These are phyloP conservation scores for Diaporthe humulicola DNA, from an alignment of 2,329 filamentous ascomycete genomes.

Conservation along the genomic window DNA sequence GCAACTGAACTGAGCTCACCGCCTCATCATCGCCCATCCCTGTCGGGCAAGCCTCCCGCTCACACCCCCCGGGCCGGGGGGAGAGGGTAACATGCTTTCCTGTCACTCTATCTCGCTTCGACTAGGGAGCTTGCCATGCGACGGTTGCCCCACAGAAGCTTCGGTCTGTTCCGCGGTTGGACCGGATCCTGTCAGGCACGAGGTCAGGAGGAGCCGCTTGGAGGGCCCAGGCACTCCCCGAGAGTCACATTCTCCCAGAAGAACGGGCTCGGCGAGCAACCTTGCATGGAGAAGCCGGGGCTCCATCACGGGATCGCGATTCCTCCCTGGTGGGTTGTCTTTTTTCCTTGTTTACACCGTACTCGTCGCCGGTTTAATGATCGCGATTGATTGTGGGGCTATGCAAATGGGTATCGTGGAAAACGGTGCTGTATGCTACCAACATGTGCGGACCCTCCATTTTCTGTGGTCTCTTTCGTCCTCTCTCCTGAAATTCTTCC, in stretches of 20 bases:
- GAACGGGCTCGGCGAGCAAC: slow-evolving; percentile 5
- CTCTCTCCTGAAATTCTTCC: slow-evolving; percentile 9
- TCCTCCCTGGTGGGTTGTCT: background rate
- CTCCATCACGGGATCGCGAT: slow-evolving; percentile 28
- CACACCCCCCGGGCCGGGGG: slow-evolving; percentile 12
- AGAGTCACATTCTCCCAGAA: slow-evolving; percentile 18
- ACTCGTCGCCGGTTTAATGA: background rate
- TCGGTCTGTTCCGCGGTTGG: slow-evolving; percentile 38
- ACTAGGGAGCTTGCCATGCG: slow-evolving; percentile 34
- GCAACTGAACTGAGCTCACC: slow-evolving; percentile 10
- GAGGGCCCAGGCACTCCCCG: slow-evolving; percentile 2
- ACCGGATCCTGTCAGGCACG: slow-evolving; percentile 33
- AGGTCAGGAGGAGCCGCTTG: slow-evolving; percentile 20
- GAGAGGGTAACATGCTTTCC: slow-evolving; percentile 24
- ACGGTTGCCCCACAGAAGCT: slow-evolving; percentile 27
- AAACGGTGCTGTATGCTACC: slow-evolving; percentile 18
- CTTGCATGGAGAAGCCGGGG: background rate
- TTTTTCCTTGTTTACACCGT: slow-evolving; percentile 5
- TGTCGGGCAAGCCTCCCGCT: slow-evolving; percentile 9
- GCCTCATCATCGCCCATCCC: slow-evolving; percentile 27
- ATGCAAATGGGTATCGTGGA: slow-evolving; percentile 33
- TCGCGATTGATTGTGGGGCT: slow-evolving; percentile 33
- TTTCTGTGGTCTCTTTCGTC: background rate
- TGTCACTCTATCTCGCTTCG: slow-evolving; percentile 31
- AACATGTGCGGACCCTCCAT: slow-evolving; percentile 16